Evolutionary conservation across 106 monocot species (phyloP), one percentile per base, ranked within the genome.

Genomic region (Platanthera zijinensis): DNA sequence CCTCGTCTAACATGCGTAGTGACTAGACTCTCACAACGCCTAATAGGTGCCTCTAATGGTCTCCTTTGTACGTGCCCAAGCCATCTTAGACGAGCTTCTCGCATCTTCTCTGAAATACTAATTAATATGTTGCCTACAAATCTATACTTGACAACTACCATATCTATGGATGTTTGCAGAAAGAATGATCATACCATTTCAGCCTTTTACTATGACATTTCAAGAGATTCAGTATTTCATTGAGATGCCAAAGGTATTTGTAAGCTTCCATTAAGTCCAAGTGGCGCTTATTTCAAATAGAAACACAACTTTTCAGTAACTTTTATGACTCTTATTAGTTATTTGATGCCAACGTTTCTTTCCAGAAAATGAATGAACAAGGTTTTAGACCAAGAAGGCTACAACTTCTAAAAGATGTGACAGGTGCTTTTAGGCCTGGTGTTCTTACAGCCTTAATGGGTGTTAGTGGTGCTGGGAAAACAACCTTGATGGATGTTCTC

Each of bases 201-300:
- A 69, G 45, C 81, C 75, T 28, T 48, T 81, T 3, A 47, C 69
- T 6, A 59, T 82, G 52, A 61, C 73, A 73, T 82, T 82, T 73
- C 77, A 78, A 72, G 77, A 82, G 52, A 64, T 82, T 14, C 59
- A 77, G 8, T 82, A 82, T 25, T 82, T 73, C 22, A 51, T 82
- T 66, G 77, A 82, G n/a, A 73, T 51, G 8, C 73, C 73, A 1
- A 48, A 73, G 77, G 77, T 82, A 77, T 21, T 7, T 21, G 8
- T 77, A 10, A 67, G 30, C 67, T 67, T 67, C 8, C 67, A 67
- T 67, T 69, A 75, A 13, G 39, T 39, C 39, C 39, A 39, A 3
- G 39, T 39, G 39, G 39, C 1, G 39, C 39, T 39, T 39, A 39
- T 39, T 39, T 39, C 39, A 39, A 39, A 39, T 39, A 39, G 39